phyloP scores from a whole-genome alignment of 1,139 yeast genomes.

The Candida tetrigidarum region DNA sequence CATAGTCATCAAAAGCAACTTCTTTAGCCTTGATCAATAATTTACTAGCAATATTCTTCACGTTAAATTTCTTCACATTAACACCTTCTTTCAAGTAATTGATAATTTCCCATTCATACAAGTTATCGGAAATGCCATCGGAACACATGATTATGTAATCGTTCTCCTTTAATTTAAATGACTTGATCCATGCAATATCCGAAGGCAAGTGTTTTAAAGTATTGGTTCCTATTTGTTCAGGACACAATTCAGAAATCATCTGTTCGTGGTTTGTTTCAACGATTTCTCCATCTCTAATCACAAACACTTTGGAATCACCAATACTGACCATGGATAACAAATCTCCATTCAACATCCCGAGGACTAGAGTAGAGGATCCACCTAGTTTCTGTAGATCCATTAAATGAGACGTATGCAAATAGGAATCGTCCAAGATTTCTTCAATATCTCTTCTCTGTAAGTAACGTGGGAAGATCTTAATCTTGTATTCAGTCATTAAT shows the following conservation, averaged over 20 bases:
- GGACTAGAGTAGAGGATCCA: conserved; percentile 58
- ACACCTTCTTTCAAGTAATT: conserved; percentile 39
- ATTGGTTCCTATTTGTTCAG: conserved; percentile 61
- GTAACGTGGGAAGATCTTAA: conserved; percentile 47
- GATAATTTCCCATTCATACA: conserved; percentile 52
- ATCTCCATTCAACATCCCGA: conserved; percentile 57
- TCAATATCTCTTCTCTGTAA: conserved; percentile 48
- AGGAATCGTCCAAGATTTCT: conserved; percentile 54
- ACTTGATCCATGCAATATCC: conserved; percentile 52
- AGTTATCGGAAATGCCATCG: conserved; percentile 59
- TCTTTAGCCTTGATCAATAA: conserved; percentile 50
- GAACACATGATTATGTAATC: conserved; percentile 55
- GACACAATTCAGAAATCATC: conserved; percentile 51
- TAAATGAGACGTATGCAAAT: conserved; percentile 52
- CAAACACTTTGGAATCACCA: conserved; percentile 57
- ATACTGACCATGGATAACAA: conserved; percentile 53
- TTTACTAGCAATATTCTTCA: conserved; percentile 44
- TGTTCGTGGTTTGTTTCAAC: conserved; percentile 53
- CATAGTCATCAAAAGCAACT: conserved; percentile 57
- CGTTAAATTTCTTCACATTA: conserved; percentile 27
- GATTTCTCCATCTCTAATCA: conserved; percentile 52
- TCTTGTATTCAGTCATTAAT: conserved; percentile 50
- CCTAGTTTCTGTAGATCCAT: conserved; percentile 54
- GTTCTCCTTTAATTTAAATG: conserved; percentile 40
- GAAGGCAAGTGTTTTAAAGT: conserved; percentile 50